These are phyloP conservation scores for Jatropha multifida DNA, from an alignment of 441 rosid species.

Conservation along the genomic window DNA sequence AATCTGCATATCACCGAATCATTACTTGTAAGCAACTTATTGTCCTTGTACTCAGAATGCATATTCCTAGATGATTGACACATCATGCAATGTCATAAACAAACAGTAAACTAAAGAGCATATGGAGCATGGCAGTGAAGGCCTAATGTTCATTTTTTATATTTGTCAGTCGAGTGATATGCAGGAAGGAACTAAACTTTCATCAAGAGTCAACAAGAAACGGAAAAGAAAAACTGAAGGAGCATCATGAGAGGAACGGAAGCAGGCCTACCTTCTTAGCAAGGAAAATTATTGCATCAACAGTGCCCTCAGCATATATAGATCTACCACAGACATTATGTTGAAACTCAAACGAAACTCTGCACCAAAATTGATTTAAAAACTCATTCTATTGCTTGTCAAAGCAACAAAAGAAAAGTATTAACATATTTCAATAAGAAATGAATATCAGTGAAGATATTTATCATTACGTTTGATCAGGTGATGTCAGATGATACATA, in stretches of 20 bases:
- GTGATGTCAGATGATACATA: conserved; percentile 83
- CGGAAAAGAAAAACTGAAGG: not conserved
- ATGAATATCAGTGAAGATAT: conserved; percentile 3
- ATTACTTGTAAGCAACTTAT: not conserved
- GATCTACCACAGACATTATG: conserved; percentile 97
- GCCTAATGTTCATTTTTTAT: no score
- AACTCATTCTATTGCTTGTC: not conserved
- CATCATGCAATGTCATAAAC: not conserved
- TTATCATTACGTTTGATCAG: conserved; percentile 68
- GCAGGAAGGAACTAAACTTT: no score
- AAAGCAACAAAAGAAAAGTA: not conserved
- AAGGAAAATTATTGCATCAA: conserved; percentile 82
- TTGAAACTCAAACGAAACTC: conserved; percentile 95
- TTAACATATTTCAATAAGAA: not conserved
- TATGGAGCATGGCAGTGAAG: no score
- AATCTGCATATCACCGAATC: conserved; percentile 40
- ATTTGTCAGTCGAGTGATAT: no score
- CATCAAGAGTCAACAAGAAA: not conserved
- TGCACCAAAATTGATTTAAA: conserved; percentile 28
- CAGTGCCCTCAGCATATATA: conserved; percentile 91
- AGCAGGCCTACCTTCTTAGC: conserved; percentile 65
- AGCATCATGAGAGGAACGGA: not conserved
- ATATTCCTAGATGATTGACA: not conserved
- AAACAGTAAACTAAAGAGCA: not conserved
- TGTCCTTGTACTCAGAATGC: no score